Conservation (phyloP, 352 stramenopile genomes). For the Pythium pyrilobum region DNA sequence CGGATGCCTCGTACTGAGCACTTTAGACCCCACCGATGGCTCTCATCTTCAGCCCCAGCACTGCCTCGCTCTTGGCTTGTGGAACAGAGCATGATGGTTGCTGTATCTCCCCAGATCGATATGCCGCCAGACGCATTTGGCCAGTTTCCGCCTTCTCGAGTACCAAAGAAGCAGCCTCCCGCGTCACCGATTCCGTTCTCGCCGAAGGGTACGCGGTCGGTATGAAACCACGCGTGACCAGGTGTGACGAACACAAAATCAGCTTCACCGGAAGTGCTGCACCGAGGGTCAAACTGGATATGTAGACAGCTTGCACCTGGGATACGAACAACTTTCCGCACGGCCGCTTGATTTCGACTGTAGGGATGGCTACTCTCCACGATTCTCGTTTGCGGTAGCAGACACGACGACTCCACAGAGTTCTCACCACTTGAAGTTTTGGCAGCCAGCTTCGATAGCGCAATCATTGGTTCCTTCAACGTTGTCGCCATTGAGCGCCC, state of each 20-base stretch:
- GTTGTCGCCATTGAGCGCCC: not conserved
- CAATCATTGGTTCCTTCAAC: slow-evolving; percentile 9
- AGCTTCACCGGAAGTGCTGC: slow-evolving; percentile 45
- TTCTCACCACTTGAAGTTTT: not conserved
- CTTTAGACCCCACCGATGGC: slow-evolving; percentile 52
- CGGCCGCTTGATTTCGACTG: slow-evolving; percentile 44
- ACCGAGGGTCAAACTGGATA: slow-evolving; percentile 66
- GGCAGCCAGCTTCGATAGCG: not conserved
- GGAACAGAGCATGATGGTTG: slow-evolving; percentile 58
- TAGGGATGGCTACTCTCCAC: slow-evolving; percentile 71
- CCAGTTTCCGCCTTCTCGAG: slow-evolving; percentile 47
- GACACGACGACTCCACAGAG: not conserved
- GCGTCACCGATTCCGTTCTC: slow-evolving; percentile 56
- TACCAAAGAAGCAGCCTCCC: slow-evolving; percentile 63
- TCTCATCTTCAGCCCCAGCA: slow-evolving; percentile 26
- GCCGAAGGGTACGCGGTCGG: slow-evolving; percentile 48
- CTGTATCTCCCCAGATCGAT: slow-evolving; percentile 54
- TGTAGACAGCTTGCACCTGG: slow-evolving; percentile 47
- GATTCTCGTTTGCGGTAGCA: slow-evolving; percentile 16
- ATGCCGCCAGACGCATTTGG: slow-evolving; percentile 32
- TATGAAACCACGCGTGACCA: slow-evolving; percentile 52
- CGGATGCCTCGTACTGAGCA: slow-evolving; percentile 47
- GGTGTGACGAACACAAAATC: slow-evolving; percentile 68
- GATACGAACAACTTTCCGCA: slow-evolving; percentile 54
- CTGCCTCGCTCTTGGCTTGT: slow-evolving; percentile 50